Percentiles rank a stretch among this genome's conserved stretches.
Conservation (phyloP, 2,329 filamentous ascomycete species). For the Alternaria dauci region DNA sequence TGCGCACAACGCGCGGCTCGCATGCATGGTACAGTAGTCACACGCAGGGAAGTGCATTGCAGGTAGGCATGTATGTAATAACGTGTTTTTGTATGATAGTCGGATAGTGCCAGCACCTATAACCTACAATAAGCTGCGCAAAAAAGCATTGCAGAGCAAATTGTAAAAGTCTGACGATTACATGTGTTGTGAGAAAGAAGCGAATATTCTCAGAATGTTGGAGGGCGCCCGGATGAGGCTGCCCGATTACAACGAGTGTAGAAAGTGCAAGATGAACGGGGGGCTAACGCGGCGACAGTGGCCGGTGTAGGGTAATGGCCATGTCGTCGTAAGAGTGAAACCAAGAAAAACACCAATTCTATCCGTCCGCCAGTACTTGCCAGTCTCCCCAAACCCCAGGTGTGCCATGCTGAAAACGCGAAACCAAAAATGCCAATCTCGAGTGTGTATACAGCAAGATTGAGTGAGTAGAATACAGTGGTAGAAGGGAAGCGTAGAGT, state of each 20-base stretch:
- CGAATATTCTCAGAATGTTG: constrained; percentile 47
- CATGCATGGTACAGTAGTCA: not conserved
- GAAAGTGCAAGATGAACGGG: constrained; percentile 39
- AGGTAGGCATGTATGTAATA: constrained; percentile 15
- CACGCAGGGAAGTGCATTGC: constrained; percentile 7
- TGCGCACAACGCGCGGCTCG: constrained; percentile 4
- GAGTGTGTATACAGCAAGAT: constrained; percentile 25
- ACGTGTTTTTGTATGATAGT: constrained; percentile 32
- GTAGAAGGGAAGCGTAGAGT: constrained; percentile 34
- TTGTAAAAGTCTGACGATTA: constrained; percentile 33
- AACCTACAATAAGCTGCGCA: constrained; percentile 33
- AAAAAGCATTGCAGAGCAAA: constrained; percentile 29
- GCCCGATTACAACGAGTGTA: constrained; percentile 53
- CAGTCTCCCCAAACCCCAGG: constrained; percentile 30
- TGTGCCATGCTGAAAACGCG: constrained; percentile 36
- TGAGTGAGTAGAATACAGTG: constrained; percentile 38
- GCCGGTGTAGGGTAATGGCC: constrained; percentile 36
- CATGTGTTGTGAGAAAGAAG: constrained; percentile 33
- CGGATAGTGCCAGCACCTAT: constrained; percentile 45
- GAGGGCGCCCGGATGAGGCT: constrained; percentile 20
- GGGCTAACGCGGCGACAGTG: constrained; percentile 40
- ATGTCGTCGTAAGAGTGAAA: constrained; percentile 43
- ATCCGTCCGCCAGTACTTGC: constrained; percentile 26
- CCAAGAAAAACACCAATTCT: constrained; percentile 41
- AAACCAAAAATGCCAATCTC: constrained; percentile 34